Evolutionary conservation across 1,284 basidiomycete genomes (phyloP), one percentile per base, ranked within the genome.

Genomic region (Trichosporon asahii): DNA sequence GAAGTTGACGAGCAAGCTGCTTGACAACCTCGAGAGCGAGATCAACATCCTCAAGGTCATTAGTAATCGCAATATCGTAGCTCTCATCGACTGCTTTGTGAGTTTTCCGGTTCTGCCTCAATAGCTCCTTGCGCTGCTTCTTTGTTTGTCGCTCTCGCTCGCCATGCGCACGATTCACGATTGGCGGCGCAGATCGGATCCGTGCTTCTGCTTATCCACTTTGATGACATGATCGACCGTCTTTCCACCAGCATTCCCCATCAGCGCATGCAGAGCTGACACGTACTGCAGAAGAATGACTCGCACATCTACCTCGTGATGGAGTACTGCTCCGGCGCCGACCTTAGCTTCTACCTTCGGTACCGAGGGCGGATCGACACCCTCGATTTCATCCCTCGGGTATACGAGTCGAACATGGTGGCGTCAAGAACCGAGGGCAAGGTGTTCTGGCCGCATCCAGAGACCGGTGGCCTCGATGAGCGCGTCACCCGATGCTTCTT

Each of bases 261-360:
- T 72, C 27, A 64, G 12, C 46, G 27, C 69, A 55, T 33, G 40
- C 33, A 64, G 27, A 40, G 31, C 40, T 40, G 25, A 29, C 66
- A 37, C 9, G 4, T 23, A 64, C 44, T 65, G 37, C 79, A 95
- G 94, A 92, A 94, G 79, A 93, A 93, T 31, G 92, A 95, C 76
- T 88, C 89, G 69, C 90, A 96, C 82, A 98, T 99, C 80, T 98
- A 98, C 85, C 89, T 99, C 68, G 91, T 99, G 79, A 99, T 99
- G 91, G 95, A 96, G 78, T 98, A 90, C 83, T 98, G 96, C 83
- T 90, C 94, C 0, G 95, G 94, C 3, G 95, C 95, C 14, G 97
- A 99, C 83, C 89, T 99, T 60, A 94, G 94, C 0, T 89, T 94
- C 76, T 98, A 98, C 81, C 96, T 99, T 86, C 94, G 94, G 88